A percentile compares a stretch with the other conserved stretches of the same genome.
These are phyloP conservation scores for Scortechinia acanthostroma DNA, from an alignment of 2,329 filamentous ascomycete genomes.

Conservation along the genomic window DNA sequence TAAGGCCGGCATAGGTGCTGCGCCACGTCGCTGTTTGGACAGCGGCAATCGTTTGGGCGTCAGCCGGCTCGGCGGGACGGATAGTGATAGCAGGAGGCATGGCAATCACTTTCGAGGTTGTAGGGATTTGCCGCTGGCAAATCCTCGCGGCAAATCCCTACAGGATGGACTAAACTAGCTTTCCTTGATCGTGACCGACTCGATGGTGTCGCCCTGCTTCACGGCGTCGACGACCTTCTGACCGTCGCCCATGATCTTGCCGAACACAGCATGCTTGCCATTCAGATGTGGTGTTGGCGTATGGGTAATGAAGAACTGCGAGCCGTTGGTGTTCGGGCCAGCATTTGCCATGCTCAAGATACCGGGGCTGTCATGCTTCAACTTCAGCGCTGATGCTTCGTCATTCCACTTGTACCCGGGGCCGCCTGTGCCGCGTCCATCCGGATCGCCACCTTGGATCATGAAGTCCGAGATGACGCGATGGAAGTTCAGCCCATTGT, in stretches of 20 bases:
- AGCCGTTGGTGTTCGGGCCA: conserved; percentile 86
- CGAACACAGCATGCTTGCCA: conserved; percentile 95
- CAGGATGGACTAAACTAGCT: too few species aligned
- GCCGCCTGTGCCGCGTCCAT: conserved; percentile 85
- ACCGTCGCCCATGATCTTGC: conserved; percentile 75
- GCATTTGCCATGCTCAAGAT: conserved; percentile 96
- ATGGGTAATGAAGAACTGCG: conserved; percentile 91
- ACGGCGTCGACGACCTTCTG: conserved; percentile 84
- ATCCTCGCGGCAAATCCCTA: too few species aligned
- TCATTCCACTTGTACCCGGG: too few species aligned
- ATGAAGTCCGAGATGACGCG: conserved; percentile 95
- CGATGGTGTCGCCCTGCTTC: conserved; percentile 70
- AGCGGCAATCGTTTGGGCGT: too few species aligned
- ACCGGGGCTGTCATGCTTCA: conserved; percentile 89
- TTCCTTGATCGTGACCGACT: conserved; percentile 85
- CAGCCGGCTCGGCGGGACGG: too few species aligned
- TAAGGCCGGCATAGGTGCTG: too few species aligned
- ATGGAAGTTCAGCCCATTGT: conserved; percentile 80
- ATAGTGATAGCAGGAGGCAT: too few species aligned
- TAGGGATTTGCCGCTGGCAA: too few species aligned
- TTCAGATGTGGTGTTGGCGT: conserved; percentile 94
- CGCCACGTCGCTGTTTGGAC: too few species aligned
- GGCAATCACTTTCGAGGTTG: too few species aligned
- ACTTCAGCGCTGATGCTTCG: too few species aligned
- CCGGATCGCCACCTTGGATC: conserved; percentile 90